phyloP scores from a whole-genome alignment of 2,329 filamentous ascomycete species.

The Nakataea oryzae region DNA sequence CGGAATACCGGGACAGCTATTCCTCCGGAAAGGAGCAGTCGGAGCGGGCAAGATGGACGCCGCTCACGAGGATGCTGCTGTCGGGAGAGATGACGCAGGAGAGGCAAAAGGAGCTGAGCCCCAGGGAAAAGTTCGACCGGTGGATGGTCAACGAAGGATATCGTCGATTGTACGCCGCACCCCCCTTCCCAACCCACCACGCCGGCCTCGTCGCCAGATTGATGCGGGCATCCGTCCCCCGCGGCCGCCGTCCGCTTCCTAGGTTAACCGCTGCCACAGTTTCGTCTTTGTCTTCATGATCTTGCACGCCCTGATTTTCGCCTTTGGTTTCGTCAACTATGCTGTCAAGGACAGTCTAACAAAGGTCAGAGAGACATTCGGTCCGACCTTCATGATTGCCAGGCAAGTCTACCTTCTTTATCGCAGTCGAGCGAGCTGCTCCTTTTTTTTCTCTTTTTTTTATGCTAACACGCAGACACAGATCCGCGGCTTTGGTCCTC shows the following conservation, averaged over 20 bases:
- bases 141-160: conserved; percentile 91
- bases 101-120: conserved; percentile 54
- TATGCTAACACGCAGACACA: background rate
- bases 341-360: conserved; percentile 66
- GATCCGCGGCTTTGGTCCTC: conserved; percentile 64
- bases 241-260: background rate
- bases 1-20: conserved; percentile 18
- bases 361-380: conserved; percentile 56
- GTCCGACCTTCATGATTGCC: conserved; percentile 67
- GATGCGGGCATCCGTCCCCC: no score
- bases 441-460: background rate
- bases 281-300: conserved; percentile 69
- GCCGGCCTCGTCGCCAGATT: background rate
- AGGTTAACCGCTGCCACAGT: conserved; percentile 28
- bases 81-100: conserved; percentile 75
- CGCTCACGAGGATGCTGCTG: conserved; percentile 71
- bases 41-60: conserved; percentile 73
- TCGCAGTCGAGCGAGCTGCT: no score
- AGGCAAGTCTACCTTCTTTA: conserved; percentile 10
- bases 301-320: conserved; percentile 66
- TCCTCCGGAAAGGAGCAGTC: conserved; percentile 31
- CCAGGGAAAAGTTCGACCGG: conserved; percentile 64
- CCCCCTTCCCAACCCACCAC: background rate
- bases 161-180: conserved; percentile 57
- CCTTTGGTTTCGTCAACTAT: conserved; percentile 73